Evolutionary conservation across 805 yeast species (phyloP), one percentile per base, ranked within the genome.

Genomic region (Hanseniaspora hatyaiensis): DNA sequence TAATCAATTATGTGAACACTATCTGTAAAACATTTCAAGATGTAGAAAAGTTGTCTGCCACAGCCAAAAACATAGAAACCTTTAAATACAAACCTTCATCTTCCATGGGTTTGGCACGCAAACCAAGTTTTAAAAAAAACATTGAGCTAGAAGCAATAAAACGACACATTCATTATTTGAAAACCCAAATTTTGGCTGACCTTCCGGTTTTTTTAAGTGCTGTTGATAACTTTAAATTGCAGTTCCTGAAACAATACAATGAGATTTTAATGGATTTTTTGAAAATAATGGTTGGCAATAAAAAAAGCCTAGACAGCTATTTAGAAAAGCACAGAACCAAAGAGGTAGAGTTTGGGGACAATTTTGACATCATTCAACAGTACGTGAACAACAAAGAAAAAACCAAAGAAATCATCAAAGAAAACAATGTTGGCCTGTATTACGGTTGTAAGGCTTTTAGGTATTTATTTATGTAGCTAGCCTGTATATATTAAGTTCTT

Each of bases 341-440:
- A 6, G 56, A 51, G 12, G 31, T 55, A 13, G 54, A 51, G 6
- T 40, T 52, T 3, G 65, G 65, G 13, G 64, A 60, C 40, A 61
- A 65, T 48, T 62, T 64, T 46, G 71, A 67, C 49, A 64, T 68
- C 12, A 53, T 67, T 26, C 67, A 66, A 49, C 36, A 55, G 30
- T 65, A 58, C 50, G 57, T 65, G 0, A 43, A 54, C 2, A 54
- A 67, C 6, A 58, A 63, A 37, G 59, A 56, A 24, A 52, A 50
- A 31, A 62, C 62, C 1, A 63, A 57, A 40, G 52, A 57, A 23
- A 57, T 61, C 3, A 57, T 62, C 6, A 58, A 58, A 50, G 61
- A 59, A 5, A 33, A 23, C 8, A 12, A 18, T 12, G 39, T 19
- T 8, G 8, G 22, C 4, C 23, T 36, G 34, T 28, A 32, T 18